Evolutionary conservation across 805 yeast genomes (phyloP).

Genomic region (Zygosaccharomyces bailii): DNA sequence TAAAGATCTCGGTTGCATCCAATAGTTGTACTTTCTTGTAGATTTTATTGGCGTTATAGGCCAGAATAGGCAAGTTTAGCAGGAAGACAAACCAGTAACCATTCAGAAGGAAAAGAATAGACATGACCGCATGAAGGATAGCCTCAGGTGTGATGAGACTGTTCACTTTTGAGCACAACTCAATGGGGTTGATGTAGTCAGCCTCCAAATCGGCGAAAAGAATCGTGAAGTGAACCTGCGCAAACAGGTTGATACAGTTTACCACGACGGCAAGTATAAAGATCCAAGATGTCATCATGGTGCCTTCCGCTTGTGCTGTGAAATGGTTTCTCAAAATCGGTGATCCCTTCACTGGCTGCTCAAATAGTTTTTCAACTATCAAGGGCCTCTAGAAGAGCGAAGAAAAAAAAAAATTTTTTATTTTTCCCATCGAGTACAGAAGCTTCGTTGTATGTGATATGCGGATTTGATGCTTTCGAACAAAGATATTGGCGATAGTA

Average conservation of each 20-base stretch:
- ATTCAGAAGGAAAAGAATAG: constrained; percentile 68
- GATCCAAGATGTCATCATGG: constrained; percentile 18
- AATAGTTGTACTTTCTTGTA: constrained; percentile 75
- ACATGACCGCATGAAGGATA: constrained; percentile 66
- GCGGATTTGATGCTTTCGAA: too few species aligned
- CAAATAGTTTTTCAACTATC: too few species aligned
- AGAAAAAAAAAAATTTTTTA: too few species aligned
- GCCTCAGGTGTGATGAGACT: constrained; percentile 90
- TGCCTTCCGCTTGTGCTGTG: not conserved
- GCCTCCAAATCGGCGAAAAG: constrained; percentile 93
- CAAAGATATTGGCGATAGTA: too few species aligned
- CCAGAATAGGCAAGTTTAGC: constrained; percentile 77
- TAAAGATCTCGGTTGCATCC: constrained; percentile 96
- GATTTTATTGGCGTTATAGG: constrained; percentile 78
- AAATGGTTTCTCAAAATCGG: not conserved
- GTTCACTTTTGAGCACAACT: constrained; percentile 89
- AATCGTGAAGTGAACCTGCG: constrained; percentile 92
- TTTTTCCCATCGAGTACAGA: too few species aligned
- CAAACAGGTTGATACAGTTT: constrained; percentile 83
- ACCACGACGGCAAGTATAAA: constrained; percentile 75
- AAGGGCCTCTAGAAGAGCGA: too few species aligned
- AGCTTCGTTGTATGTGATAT: too few species aligned
- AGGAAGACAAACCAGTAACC: constrained; percentile 92
- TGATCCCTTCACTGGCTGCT: not conserved
- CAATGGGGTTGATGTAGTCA: constrained; percentile 96